Evolutionary conservation across 768 basidiomycete genomes (phyloP).

Genomic region (Calocybe indica): DNA sequence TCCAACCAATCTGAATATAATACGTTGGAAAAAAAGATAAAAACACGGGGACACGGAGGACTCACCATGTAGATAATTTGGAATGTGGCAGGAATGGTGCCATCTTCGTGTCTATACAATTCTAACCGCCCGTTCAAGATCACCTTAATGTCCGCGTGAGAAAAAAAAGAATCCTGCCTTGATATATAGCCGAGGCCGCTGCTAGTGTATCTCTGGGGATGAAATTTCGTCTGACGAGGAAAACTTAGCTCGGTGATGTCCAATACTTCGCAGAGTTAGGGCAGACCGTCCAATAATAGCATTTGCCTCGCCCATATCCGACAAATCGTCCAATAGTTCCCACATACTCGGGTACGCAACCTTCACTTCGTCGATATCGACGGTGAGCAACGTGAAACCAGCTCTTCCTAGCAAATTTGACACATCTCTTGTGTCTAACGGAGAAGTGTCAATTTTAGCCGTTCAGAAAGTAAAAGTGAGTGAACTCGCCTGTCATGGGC

Average conservation of each 20-base stretch:
- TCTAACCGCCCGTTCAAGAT: constrained; percentile 36
- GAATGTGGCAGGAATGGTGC: constrained; percentile 89
- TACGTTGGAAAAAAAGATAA: not conserved
- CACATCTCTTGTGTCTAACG: constrained; percentile 84
- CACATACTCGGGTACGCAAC: constrained; percentile 93
- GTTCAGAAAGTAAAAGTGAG: not conserved
- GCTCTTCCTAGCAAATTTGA: constrained; percentile 90
- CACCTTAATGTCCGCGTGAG: not conserved
- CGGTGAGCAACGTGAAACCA: constrained; percentile 89
- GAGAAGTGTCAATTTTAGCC: constrained; percentile 1
- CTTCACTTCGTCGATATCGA: constrained; percentile 91
- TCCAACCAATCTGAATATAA: constrained; percentile 37
- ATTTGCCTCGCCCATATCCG: constrained; percentile 95
- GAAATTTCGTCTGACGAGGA: constrained; percentile 45
- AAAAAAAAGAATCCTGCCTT: constrained; percentile 65
- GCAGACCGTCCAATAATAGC: constrained; percentile 78
- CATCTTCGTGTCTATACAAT: constrained; percentile 79
- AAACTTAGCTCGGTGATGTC: not conserved
- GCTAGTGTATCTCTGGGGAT: constrained; percentile 82
- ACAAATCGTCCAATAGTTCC: constrained; percentile 92
- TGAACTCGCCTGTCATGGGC: constrained; percentile 84
- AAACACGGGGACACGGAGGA: constrained; percentile 1
- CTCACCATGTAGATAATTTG: constrained; percentile 90
- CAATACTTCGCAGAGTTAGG: not conserved
- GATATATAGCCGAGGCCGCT: constrained; percentile 91